These are phyloP conservation scores for Jackrogersella minutella DNA, from an alignment of 495 filamentous ascomycete species.

Conservation along the genomic window DNA sequence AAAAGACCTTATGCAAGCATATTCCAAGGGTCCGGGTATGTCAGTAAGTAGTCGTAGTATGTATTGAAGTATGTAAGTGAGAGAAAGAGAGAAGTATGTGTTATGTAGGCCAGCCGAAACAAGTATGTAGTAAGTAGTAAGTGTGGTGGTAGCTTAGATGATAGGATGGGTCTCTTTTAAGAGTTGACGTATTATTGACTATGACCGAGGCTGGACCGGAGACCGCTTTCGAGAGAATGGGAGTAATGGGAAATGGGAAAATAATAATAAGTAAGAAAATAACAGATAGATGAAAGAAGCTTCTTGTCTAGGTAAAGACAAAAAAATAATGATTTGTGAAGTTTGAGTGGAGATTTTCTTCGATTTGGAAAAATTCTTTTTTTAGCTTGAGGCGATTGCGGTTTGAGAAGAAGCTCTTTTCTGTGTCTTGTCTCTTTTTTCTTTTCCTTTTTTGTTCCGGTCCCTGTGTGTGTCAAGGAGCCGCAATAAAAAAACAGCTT, in stretches of 20 bases:
- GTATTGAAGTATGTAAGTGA: slow-evolving; percentile 28
- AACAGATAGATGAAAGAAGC: slow-evolving; percentile 44
- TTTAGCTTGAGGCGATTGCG: slow-evolving; percentile 38
- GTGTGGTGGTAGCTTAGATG: neutral
- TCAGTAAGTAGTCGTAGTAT: slow-evolving; percentile 17
- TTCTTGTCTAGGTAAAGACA: slow-evolving; percentile 38
- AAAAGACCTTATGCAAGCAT: slow-evolving; percentile 40
- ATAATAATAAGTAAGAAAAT: slow-evolving; percentile 1
- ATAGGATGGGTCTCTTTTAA: neutral
- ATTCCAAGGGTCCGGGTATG: slow-evolving; percentile 34
- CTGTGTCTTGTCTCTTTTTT: slow-evolving; percentile 3
- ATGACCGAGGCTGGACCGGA: slow-evolving; percentile 37
- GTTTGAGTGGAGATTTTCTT: slow-evolving; percentile 39
- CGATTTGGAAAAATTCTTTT: slow-evolving; percentile 37
- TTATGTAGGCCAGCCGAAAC: slow-evolving; percentile 22
- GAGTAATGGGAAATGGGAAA: neutral
- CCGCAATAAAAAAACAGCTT: slow-evolving; percentile 40
- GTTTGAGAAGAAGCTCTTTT: slow-evolving; percentile 34
- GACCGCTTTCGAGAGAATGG: slow-evolving; percentile 43
- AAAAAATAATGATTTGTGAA: slow-evolving; percentile 25
- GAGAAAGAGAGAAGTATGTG: slow-evolving; percentile 37
- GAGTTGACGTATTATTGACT: slow-evolving; percentile 17
- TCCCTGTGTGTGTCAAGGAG: too few relatives aligned
- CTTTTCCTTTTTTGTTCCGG: slow-evolving; percentile 21
- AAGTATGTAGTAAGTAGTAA: slow-evolving; percentile 2